Base-by-base conservation (phyloP, 179 eudicot genomes). In the Patellifolia procumbens region DNA sequence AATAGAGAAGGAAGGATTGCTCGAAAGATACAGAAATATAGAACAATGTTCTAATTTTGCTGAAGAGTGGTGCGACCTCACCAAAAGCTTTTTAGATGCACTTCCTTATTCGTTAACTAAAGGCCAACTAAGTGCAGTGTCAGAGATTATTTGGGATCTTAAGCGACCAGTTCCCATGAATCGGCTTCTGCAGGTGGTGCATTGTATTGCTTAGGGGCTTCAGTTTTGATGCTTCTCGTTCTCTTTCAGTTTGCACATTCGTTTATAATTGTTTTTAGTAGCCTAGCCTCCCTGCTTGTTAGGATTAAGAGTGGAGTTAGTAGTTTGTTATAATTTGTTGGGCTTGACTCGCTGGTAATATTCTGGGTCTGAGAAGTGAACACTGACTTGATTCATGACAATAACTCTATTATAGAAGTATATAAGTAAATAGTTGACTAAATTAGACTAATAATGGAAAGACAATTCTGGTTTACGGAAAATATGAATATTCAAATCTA, bases 61-160 rank as follows among this genome's bases (percentile, higher is more conserved):
- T 62, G 95, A 91, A 68, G 92, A 92, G 59, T 94, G 98, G 98
- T 89, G 91, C 56, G 74, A 65, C 76, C 89, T 94, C 43, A 89
- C 98, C 17, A 85, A 87, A 85, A 78, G 79, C 10, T 86, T 91
- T 67, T 32, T 94, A 76, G 77, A 85, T 81, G 88, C 85, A 81
- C 89, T 94, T 82, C 97, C 98, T 56, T 94, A 88, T 83, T 78
- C 91, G 42, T 88, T 92, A 73, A 94, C 97, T 53, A 70, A 89
- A 76, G 92, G 98, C 81, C 98, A 94, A 85, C 80, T 91, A 65
- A 85, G 70, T 67, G 94, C 98, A 64, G 88, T 76, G 71, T 92
- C 93, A 58, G 98, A 94, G 87, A 89, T 94, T 67, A 89, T 94
- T 45, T 94, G 94, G 95, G 97, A 94, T 84, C 86, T 94, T 29